Conservation (phyloP, 2,329 filamentous ascomycete species). For the Colletotrichum sidae region DNA sequence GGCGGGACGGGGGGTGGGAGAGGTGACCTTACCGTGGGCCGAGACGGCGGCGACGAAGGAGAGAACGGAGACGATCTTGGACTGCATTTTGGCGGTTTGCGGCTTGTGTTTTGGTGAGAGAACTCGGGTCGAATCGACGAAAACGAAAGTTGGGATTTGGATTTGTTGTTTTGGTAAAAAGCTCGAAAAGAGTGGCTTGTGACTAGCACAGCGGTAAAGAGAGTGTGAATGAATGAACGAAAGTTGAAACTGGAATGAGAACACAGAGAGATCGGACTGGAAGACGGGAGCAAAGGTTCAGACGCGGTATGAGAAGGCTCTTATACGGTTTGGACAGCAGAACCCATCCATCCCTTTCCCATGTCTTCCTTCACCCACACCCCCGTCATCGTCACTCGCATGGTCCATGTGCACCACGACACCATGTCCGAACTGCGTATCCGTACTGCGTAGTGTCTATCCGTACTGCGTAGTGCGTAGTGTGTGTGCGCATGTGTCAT, state of each 20-base stretch:
- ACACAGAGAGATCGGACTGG: slow-evolving; percentile 26
- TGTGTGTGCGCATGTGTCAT: slow-evolving; percentile 17
- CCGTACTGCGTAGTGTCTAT: background rate
- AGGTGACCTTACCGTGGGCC: slow-evolving; percentile 40
- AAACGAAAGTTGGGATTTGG: slow-evolving; percentile 8
- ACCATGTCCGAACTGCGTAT: background rate
- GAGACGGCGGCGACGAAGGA: slow-evolving; percentile 37
- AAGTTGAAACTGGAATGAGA: slow-evolving; percentile 34
- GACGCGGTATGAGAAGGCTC: slow-evolving; percentile 23
- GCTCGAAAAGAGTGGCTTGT: slow-evolving; percentile 38
- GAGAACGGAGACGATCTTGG: slow-evolving; percentile 38
- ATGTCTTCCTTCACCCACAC: background rate
- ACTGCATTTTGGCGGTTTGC: slow-evolving; percentile 34
- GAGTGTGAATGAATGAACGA: slow-evolving; percentile 37
- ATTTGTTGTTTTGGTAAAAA: slow-evolving; percentile 26
- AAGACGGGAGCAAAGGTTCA: background rate
- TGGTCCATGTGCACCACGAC: background rate
- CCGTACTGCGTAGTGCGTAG: background rate
- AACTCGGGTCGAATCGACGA: background rate
- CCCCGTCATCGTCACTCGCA: background rate
- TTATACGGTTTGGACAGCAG: slow-evolving; percentile 25
- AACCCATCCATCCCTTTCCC: slow-evolving; percentile 1
- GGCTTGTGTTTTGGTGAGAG: background rate
- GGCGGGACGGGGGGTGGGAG: slow-evolving; percentile 36
- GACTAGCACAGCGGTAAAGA: slow-evolving; percentile 38